These are phyloP conservation scores for Aspergillus sp. DNA, from an alignment of 2,329 filamentous ascomycete genomes.

Conservation along the genomic window DNA sequence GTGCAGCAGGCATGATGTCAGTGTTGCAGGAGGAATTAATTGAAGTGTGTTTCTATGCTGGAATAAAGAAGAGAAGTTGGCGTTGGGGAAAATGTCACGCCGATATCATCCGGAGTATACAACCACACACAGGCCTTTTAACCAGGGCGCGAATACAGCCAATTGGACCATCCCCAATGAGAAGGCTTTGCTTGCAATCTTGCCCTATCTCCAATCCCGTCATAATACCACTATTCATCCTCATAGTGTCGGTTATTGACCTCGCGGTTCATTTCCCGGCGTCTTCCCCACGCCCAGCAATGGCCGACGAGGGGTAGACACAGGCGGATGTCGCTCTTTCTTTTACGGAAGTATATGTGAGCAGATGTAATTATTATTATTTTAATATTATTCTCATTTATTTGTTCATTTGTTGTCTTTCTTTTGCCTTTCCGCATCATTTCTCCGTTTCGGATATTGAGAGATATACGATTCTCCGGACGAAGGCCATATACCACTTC, in stretches of 20 bases:
- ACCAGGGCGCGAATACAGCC: neutral
- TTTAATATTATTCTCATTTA: no score
- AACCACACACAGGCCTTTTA: neutral
- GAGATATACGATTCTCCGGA: neutral
- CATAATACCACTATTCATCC: neutral
- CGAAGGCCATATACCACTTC: no score
- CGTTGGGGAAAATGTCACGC: neutral
- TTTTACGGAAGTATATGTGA: no score
- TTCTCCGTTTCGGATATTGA: constrained; percentile 10
- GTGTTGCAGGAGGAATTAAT: neutral
- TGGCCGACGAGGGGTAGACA: constrained; percentile 2
- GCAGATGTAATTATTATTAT: no score
- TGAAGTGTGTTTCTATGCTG: no score
- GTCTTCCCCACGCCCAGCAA: neutral
- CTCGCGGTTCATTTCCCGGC: constrained; percentile 9
- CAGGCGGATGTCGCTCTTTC: no score
- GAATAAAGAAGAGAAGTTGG: constrained; percentile 3
- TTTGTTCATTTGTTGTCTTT: no score
- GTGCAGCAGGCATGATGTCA: constrained; percentile 30
- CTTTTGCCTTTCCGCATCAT: no score
- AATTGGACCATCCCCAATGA: neutral
- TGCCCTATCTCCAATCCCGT: neutral
- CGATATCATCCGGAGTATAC: no score
- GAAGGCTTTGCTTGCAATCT: neutral
- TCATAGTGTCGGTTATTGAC: constrained; percentile 13